Evolutionary conservation across 1,284 basidiomycete genomes (phyloP), one percentile per base, ranked within the genome.

Genomic region (Volvariella volvacea): DNA sequence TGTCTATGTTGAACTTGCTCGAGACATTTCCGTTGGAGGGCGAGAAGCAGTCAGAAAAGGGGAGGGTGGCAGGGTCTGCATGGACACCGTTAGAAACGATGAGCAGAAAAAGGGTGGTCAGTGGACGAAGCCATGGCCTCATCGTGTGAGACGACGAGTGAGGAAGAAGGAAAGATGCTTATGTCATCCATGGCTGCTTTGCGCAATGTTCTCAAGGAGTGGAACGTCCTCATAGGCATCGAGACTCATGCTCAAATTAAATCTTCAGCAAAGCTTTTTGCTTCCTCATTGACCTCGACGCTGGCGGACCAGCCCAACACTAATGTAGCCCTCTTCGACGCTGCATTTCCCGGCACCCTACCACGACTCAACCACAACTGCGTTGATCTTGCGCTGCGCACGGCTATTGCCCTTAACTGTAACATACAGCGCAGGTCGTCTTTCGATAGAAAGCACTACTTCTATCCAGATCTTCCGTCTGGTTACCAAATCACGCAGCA

Each of bases 401-500:
- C 92, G 0, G 88, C 93, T 0, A 57, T 95, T 1, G 93, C 94
- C 1, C 72, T 99, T 22, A 68, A 82, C 28, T 83, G 88, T 37
- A 53, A 76, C 0, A 73, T 98, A 7, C 87, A 90, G 54, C 54
- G 54, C 0, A 71, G 74, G n/a, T 94, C 89, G 0, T 74, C 86
- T 1, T 97, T 97, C 53, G 95, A 99, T 64, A 74, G 95, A 53
- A 99, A 99, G 61, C 95, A 99, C 62, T 99, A 99, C 62, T 98
- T 98, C 64, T 99, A 99, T 60, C 80, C 91, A 1, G 95, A 99
- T 64, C 76, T 97, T 22, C 92, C 96, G 0, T 73, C 86, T 2
- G 95, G 94, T 0, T 99, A 94, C 64, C 96, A 99, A 66, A 95
- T 98, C 51, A 98, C 95, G 0, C 95, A 98, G 59, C 88, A 92